Evolutionary conservation across 2,329 filamentous ascomycete species (phyloP), one percentile per base, ranked within the genome.

Genomic region (Hypoxylon sp.): DNA sequence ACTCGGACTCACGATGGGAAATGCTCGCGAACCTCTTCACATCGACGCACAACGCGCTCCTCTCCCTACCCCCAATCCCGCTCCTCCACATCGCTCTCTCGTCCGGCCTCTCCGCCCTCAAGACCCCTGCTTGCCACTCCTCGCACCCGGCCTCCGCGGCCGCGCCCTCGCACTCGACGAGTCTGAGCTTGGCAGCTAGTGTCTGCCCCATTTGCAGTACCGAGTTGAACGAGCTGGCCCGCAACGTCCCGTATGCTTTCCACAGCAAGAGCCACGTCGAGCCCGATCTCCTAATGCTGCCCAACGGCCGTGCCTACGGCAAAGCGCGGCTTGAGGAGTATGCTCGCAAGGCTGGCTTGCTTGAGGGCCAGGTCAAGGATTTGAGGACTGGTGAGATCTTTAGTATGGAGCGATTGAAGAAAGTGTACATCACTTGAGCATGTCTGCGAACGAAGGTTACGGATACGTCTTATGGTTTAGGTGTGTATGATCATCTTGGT

Each of bases 121-220:
- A 99, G 81, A 98, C 96, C 0, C 96, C 96, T 0, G 91, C 94
- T 14, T 99, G 96, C 78, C 94, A 98, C 81, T 92, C 91, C 1
- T 79, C 68, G 35, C 72, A 75, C 50, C 70, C 74, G 0, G 50
- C 61, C 26, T 61, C 70, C 35, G 72, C 77, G 33, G 64, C 76
- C 6, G 56, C 52, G 5, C 75, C 77, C n/a, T 75, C 76, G 17
- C 81, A 83, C 72, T 77, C 80, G n/a, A 79, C 81, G n/a, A 85
- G 83, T 29, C 87, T 91, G 0, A 90, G 89, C 1, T 91, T 92
- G 6, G 75, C 76, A 1, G 53, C 73, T 5, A 91, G 90, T 53
- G 90, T 98, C 46, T 99, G 96, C 75, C 96, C 96, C 2, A 98
- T 99, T 77, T 99, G 96, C 83, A 96, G 92, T 52, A 96, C 92